Evolutionary conservation across 2,329 filamentous ascomycete genomes (phyloP), one percentile per base, ranked within the genome.

Genomic region (Furcasterigmium furcatum): DNA sequence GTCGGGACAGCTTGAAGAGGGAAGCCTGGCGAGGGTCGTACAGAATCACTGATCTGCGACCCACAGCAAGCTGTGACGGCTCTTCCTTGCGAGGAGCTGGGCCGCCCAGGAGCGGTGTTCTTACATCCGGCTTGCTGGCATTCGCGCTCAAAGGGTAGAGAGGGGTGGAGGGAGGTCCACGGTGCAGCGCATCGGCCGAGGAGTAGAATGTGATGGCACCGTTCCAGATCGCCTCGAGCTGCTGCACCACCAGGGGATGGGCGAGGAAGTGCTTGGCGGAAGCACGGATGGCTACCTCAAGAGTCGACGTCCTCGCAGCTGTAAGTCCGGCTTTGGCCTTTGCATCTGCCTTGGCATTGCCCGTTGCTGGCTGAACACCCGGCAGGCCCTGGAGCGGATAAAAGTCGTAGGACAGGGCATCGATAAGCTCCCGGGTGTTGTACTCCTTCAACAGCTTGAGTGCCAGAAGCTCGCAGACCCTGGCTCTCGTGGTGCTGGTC

Each of bases 181-280:
- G 84, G 63, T 96, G 92, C 20, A 96, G 71, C 52, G 80, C 87
- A 63, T 96, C 91, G 5, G 90, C 89, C 12, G 86, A 83, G 2
- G 90, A 94, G 65, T 96, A 91, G 60, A 97, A 96, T 54, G 94
- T 91, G 53, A 97, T 94, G 16, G 88, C 92, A 22, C 92, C 92
- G 18, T 90, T 92, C 92, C 92, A 97, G 50, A 97, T 96, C 38
- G 91, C 91, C 65, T 96, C 91, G n/a, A 97, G 75, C 61, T 96
- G 91, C 64, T 95, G 90, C 9, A 96, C 87, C 1, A 96, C 91
- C 4, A 96, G 74, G 1, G 92, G 91, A 59, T 96, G 91, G 9
- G 92, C 87, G 5, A 97, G 74, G 55, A 96, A 95, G 55, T 90
- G 86, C 68, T 97, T 96, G 19, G 92, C 88, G 51, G 91, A 91